These are phyloP conservation scores for Candida golubevii DNA, from an alignment of 805 yeast species.

Conservation along the genomic window DNA sequence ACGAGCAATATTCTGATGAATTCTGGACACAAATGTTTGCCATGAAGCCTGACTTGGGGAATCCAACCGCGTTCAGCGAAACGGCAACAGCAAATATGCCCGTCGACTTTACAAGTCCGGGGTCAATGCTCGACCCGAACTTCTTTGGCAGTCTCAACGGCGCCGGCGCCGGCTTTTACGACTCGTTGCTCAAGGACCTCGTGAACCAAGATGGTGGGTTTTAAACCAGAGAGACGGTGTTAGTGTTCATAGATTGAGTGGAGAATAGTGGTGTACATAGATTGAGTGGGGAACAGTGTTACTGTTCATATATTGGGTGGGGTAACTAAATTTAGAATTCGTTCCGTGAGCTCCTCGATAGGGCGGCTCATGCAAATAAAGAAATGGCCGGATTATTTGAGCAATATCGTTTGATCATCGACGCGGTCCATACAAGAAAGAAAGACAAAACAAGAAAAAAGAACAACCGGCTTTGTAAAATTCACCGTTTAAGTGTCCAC, in stretches of 20 bases:
- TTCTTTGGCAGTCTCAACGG: slow-evolving; percentile 3
- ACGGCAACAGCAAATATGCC: slow-evolving; percentile 8
- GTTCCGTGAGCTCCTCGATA: background rate
- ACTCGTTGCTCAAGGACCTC: slow-evolving; percentile 7
- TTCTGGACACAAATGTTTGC: slow-evolving; percentile 16
- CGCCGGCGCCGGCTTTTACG: slow-evolving; percentile 11
- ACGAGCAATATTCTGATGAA: slow-evolving; percentile 6
- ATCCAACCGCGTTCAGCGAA: slow-evolving; percentile 3
- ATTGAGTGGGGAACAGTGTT: no score
- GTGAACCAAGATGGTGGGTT: background rate
- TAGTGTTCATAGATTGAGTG: no score
- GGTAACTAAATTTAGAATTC: background rate
- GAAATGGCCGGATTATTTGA: background rate
- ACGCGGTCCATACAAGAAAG: no score
- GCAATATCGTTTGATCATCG: background rate
- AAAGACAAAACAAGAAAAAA: no score
- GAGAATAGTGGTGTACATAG: no score
- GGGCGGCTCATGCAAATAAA: background rate
- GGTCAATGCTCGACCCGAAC: background rate
- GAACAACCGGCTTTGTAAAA: no score
- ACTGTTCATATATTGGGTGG: no score
- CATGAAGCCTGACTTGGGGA: slow-evolving; percentile 13
- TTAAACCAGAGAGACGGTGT: background rate
- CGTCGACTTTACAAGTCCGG: slow-evolving; percentile 1
- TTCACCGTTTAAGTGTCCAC: slow-evolving; percentile 2